phyloP scores from a whole-genome alignment of 73 alveolate species.

The Uronychia setigera region DNA sequence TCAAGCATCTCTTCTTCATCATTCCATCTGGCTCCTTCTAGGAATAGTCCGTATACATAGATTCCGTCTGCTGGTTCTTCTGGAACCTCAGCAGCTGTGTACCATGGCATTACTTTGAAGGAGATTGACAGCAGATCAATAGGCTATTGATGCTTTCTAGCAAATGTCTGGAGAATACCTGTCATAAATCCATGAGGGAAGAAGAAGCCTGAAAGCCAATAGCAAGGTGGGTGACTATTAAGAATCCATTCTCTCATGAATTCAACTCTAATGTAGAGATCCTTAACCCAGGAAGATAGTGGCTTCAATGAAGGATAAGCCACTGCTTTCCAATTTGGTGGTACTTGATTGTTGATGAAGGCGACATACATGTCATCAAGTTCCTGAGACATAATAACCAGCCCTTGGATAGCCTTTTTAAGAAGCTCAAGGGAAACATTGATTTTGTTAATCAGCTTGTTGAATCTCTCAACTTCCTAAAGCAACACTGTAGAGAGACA shows the following conservation, averaged over 20 bases:
- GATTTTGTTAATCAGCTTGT: conserved; percentile 91
- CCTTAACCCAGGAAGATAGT: conserved; percentile 98
- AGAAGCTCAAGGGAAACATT: conserved; percentile 83
- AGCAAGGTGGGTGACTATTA: conserved; percentile 95
- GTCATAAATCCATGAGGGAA: conserved; percentile 98
- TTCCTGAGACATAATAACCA: conserved; percentile 98
- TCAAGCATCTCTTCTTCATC: conserved; percentile 65
- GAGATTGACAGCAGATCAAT: conserved; percentile 81
- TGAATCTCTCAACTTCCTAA: conserved; percentile 94
- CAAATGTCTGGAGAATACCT: conserved; percentile 86
- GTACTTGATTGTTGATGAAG: conserved; percentile 95
- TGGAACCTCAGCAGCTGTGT: conserved; percentile 64
- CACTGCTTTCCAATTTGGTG: conserved; percentile 96
- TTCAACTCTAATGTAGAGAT: conserved; percentile 92
- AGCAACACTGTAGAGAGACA: conserved; percentile 93
- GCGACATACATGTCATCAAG: conserved; percentile 96
- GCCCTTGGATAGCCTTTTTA: conserved; percentile 96
- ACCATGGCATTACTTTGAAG: conserved; percentile 19
- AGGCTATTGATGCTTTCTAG: conserved; percentile 82
- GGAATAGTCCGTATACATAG: conserved; percentile 97
- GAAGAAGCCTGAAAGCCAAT: conserved; percentile 99
- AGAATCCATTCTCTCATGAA: conserved; percentile 98
- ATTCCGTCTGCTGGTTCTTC: conserved; percentile 98
- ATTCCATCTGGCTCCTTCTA: conserved; percentile 99
- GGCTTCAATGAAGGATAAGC: conserved; percentile 97